A percentile compares a stretch with the other conserved stretches of the same genome.
These are phyloP conservation scores for Psidium friedrichsthalianum DNA, from an alignment of 345 rosid species.

Conservation along the genomic window DNA sequence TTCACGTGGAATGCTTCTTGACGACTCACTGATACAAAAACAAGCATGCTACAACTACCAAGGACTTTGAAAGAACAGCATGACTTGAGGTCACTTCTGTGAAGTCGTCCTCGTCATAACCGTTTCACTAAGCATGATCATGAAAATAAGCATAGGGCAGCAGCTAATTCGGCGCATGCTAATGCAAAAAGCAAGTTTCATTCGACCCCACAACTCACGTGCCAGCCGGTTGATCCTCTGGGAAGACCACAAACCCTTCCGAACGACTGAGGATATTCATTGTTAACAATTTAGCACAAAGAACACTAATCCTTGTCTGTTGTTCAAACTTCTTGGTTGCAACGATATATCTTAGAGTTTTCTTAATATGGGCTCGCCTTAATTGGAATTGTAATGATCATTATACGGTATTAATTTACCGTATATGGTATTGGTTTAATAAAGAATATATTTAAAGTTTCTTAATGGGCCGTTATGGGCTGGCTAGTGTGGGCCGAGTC, in stretches of 20 bases:
- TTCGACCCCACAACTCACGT: neutral
- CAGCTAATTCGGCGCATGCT: neutral
- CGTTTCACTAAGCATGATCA: neutral
- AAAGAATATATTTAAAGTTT: too few species aligned
- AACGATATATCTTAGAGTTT: too few species aligned
- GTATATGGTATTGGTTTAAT: too few species aligned
- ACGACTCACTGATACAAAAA: neutral
- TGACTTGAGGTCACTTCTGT: neutral
- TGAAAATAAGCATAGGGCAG: neutral
- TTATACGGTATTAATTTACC: too few species aligned
- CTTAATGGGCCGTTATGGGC: too few species aligned
- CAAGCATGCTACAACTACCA: neutral
- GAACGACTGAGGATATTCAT: neutral
- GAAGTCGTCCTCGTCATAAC: neutral
- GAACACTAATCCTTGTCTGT: neutral
- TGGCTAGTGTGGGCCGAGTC: too few species aligned
- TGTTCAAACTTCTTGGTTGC: too few species aligned
- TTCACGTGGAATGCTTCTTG: neutral
- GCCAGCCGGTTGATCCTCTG: neutral
- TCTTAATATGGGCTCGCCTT: too few species aligned
- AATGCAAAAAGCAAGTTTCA: slow-evolving; percentile 14
- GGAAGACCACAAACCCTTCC: neutral
- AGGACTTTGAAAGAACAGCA: neutral
- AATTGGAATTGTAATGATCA: too few species aligned
- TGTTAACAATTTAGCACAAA: too few species aligned